Base-by-base conservation (phyloP, 441 rosid species). In the Hura crepitans region DNA sequence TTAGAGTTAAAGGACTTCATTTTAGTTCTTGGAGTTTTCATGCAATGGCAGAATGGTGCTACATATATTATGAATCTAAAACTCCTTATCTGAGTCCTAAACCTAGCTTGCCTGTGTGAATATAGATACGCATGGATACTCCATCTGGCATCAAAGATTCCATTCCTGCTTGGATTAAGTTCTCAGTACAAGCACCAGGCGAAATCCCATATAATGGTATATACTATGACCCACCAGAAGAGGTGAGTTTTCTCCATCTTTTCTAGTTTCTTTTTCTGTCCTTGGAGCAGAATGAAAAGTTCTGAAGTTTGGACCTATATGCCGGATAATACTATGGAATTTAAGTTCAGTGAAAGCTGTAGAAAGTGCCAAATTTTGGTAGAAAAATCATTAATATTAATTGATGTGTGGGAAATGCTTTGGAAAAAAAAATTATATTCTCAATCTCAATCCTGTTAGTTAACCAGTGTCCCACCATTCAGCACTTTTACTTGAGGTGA, bases 111-210 rank as follows among this genome's bases (percentile, higher is more conserved):
- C 70, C 37, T 60, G 59, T 80, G 68, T 53, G 20, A 65, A 73
- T 81, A 78, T 79, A 95, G 99, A 89, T 95, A 81, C 93, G 84
- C 59, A 90, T 95, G 99, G 92, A 92, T 49, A 92, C 99, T 59
- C 95, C 95, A 73, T 86, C 97, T 81, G 97, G 99, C 62, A 69
- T 89, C 35, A 95, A 95, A 80, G 97, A 92, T 75, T 92, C 99
- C 50, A 90, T 95, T 84, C 99, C 99, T 74, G 99, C 99, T 76
- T 95, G 99, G 99, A 92, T 95, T 71, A 92, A 89, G 81, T 95
- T 85, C 80, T 86, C 97, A 77, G 96, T 95, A 62, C 99, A 95
- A 78, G 81, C 91, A 70, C 96, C 95, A 0, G 96, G 96, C 68
- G 99, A 90, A 83, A 90, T 95, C 71, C 96, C 99, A 54, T 95